These are phyloP conservation scores for Coniophora puteana DNA, from an alignment of 1,284 basidiomycete species.

Conservation along the genomic window DNA sequence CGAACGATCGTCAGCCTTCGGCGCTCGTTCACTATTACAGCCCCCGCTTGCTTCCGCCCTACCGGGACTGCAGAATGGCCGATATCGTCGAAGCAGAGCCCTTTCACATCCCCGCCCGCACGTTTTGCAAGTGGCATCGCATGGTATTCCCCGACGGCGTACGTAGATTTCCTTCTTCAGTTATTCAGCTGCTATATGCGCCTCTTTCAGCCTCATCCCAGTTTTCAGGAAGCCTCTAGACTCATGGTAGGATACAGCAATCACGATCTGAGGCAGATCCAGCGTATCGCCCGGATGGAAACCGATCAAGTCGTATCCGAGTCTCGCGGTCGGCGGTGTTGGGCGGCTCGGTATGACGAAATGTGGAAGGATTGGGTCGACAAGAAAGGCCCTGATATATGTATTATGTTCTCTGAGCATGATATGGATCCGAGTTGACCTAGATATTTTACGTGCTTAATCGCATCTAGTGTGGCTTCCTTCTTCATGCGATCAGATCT, in stretches of 20 bases:
- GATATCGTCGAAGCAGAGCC: not conserved
- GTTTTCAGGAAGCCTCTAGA: conserved; percentile 16
- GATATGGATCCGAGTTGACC: too few relatives aligned
- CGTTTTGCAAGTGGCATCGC: conserved; percentile 29
- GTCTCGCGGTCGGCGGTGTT: too few relatives aligned
- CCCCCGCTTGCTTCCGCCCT: not conserved
- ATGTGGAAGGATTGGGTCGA: conserved; percentile 1
- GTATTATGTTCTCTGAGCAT: not conserved
- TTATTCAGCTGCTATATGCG: not conserved
- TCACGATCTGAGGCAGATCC: conserved; percentile 27
- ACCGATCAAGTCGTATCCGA: conserved; percentile 24
- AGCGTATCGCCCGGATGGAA: conserved; percentile 22
- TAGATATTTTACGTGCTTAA: too few relatives aligned
- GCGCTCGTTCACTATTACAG: conserved; percentile 1
- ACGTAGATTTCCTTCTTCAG: conserved; percentile 3
- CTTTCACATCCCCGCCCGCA: conserved; percentile 16
- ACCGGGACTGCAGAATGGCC: not conserved
- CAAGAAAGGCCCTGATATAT: not conserved
- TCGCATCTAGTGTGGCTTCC: too few relatives aligned
- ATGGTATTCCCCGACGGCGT: conserved; percentile 27
- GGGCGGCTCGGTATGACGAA: not conserved
- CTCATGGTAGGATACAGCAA: conserved; percentile 22
- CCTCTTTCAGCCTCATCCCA: conserved; percentile 19
- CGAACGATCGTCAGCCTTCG: too few relatives aligned
- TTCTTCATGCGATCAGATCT: too few relatives aligned